phyloP scores from a whole-genome alignment of 306 rosid genomes.

The Castanospermum australe region DNA sequence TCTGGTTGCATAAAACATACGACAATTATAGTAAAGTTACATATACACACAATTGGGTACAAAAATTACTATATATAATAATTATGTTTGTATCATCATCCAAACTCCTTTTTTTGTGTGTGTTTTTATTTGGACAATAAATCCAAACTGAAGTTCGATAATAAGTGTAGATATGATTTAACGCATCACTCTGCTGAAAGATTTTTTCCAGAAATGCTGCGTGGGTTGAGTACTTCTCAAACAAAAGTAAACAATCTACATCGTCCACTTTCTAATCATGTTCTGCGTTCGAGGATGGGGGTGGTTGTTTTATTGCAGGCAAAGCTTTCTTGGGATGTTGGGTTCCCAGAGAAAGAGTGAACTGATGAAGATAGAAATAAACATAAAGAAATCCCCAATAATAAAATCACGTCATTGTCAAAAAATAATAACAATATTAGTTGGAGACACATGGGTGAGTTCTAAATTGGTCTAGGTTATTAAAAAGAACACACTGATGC shows the following conservation, averaged over 20 bases:
- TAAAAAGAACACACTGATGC: constrained; percentile 12
- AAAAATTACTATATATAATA: background rate
- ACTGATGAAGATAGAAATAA: background rate
- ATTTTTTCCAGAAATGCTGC: background rate
- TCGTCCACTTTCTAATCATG: constrained; percentile 8
- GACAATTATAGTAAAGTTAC: too few relatives aligned
- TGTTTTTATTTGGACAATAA: background rate
- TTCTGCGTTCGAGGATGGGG: background rate
- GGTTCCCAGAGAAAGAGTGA: constrained; percentile 10
- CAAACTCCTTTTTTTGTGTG: background rate
- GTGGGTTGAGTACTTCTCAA: background rate
- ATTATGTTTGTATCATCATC: background rate
- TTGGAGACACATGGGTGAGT: constrained; percentile 40
- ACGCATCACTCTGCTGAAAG: background rate
- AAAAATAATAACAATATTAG: constrained; percentile 10
- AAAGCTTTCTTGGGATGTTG: background rate
- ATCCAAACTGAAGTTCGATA: background rate
- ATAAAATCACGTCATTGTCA: background rate
- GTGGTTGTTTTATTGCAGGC: constrained; percentile 3
- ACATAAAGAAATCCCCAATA: background rate
- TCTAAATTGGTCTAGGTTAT: constrained; percentile 30
- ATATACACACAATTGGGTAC: background rate
- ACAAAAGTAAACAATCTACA: constrained; percentile 1
- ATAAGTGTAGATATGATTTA: constrained; percentile 1
- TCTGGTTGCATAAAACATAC: too few relatives aligned